A percentile compares a stretch with the other conserved stretches of the same genome.
Evolutionary conservation across 164 flowering plant species (phyloP).

Genomic region (Aristolochia fimbriata): DNA sequence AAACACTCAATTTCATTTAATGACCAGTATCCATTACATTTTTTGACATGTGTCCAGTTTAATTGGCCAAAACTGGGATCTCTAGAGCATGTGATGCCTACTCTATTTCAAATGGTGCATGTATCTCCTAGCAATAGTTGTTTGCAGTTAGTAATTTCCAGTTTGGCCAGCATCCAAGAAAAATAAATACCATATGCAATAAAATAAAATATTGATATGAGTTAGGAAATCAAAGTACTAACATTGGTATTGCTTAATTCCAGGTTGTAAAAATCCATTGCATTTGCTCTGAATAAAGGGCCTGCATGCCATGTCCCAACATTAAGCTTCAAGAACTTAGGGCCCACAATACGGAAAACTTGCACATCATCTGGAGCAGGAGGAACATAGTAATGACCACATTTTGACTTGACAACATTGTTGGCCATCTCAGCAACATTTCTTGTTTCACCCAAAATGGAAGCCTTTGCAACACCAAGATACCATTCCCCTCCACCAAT

Average conservation of each 20-base stretch:
- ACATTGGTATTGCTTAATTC: slow-evolving; percentile 91
- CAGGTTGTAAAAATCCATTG: slow-evolving; percentile 81
- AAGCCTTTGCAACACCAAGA: slow-evolving; percentile 80
- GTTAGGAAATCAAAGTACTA: slow-evolving; percentile 15
- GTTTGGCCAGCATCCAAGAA: neutral
- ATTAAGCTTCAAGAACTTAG: slow-evolving; percentile 76
- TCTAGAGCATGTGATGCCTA: too few relatives aligned
- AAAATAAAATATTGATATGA: neutral
- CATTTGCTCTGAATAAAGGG: slow-evolving; percentile 45
- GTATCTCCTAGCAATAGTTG: too few relatives aligned
- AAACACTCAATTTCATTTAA: too few relatives aligned
- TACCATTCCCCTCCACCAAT: slow-evolving; percentile 78
- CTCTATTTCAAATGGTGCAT: too few relatives aligned
- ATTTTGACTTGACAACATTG: slow-evolving; percentile 30
- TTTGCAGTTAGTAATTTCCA: too few relatives aligned
- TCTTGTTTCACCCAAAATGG: slow-evolving; percentile 31
- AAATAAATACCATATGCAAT: neutral
- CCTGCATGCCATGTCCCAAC: slow-evolving; percentile 98
- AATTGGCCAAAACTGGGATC: too few relatives aligned
- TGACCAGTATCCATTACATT: too few relatives aligned
- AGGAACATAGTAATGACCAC: slow-evolving; percentile 73
- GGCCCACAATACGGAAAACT: slow-evolving; percentile 58
- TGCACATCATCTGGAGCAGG: slow-evolving; percentile 55
- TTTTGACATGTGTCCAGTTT: too few relatives aligned
- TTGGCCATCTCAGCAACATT: neutral